phyloP scores from a whole-genome alignment of 192 early-diverging fungal genomes.

The Linnemannia elongata region DNA sequence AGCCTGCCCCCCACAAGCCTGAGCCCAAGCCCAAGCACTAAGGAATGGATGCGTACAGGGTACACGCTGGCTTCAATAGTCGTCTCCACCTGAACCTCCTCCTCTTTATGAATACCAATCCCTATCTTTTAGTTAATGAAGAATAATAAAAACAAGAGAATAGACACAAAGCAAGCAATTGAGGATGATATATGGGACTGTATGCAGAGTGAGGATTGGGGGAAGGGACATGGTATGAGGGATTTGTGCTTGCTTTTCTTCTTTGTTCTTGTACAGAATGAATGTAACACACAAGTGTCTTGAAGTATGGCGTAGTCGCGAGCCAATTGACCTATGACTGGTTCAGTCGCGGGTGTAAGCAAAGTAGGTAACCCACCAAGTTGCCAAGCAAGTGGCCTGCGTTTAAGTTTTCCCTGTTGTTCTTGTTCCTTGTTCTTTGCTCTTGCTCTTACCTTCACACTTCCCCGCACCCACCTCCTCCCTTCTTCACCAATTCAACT shows the following conservation, averaged over 20 bases:
- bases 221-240: background rate
- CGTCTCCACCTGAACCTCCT: background rate
- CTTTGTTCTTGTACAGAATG: background rate
- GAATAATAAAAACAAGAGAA: background rate
- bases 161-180: background rate
- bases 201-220: background rate
- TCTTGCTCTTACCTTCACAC: background rate
- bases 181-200: background rate
- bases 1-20: constrained; percentile 6
- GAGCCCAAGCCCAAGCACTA: background rate
- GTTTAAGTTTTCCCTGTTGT: background rate
- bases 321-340: background rate
- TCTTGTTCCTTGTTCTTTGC: background rate
- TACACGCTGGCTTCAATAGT: background rate
- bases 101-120: background rate
- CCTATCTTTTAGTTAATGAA: background rate
- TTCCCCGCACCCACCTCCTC: no score
- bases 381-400: no score
- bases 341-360: background rate
- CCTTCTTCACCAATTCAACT: background rate
- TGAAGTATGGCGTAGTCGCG: no score
- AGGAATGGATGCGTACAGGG: no score
- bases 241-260: background rate
- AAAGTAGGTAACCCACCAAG: no score
- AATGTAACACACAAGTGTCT: no score